These are phyloP conservation scores for Lepiota brunneoincarnata DNA, from an alignment of 768 basidiomycete genomes.

Conservation along the genomic window DNA sequence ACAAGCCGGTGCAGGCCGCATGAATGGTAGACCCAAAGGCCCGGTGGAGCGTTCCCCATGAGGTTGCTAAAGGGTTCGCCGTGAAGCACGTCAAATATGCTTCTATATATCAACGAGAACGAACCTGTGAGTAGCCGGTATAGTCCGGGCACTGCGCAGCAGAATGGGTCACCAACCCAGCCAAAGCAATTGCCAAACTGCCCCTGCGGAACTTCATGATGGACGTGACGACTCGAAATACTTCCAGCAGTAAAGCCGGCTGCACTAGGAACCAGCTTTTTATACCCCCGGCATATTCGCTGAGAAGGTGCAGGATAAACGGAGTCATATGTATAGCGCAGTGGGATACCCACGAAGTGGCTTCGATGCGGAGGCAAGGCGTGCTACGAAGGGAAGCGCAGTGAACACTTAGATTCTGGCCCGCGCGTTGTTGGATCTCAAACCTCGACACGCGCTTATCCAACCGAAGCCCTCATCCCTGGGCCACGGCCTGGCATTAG, in stretches of 20 bases:
- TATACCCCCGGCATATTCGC: neutral
- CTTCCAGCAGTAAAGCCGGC: neutral
- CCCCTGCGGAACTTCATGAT: conserved; percentile 19
- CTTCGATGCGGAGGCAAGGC: conserved; percentile 9
- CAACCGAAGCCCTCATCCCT: too few species aligned
- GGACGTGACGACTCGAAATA: neutral
- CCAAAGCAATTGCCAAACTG: conserved; percentile 20
- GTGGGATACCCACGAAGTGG: conserved; percentile 1
- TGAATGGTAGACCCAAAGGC: conserved; percentile 62
- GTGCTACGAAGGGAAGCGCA: neutral
- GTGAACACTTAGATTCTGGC: neutral
- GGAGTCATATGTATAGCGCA: conserved; percentile 3
- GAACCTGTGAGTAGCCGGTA: conserved; percentile 54
- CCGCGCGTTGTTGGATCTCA: neutral
- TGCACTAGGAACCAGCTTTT: neutral
- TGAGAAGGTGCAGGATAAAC: neutral
- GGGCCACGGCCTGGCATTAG: too few species aligned
- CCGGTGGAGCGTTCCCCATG: conserved; percentile 63
- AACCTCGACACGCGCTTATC: too few species aligned
- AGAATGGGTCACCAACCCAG: conserved; percentile 21
- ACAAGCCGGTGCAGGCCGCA: conserved; percentile 68
- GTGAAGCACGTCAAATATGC: conserved; percentile 2
- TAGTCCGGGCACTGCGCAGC: conserved; percentile 59
- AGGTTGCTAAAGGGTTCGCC: conserved; percentile 37
- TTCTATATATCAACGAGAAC: conserved; percentile 2